A percentile compares a stretch with the other conserved stretches of the same genome.
These are phyloP conservation scores for Diaporthe destruens DNA, from an alignment of 2,329 filamentous ascomycete genomes.

Conservation along the genomic window DNA sequence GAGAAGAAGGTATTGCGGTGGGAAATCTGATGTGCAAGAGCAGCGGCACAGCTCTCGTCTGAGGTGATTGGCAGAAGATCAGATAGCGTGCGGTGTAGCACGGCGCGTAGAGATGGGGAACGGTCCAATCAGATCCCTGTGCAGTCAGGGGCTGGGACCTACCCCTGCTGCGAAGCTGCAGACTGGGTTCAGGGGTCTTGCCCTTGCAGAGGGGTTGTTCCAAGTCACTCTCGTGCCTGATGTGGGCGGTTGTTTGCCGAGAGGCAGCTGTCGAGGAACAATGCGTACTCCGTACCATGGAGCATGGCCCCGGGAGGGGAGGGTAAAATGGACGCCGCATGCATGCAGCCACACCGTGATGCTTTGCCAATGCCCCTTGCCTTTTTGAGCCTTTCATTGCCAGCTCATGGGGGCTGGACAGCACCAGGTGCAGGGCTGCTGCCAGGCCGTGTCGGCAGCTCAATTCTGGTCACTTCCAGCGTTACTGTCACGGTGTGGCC, in stretches of 20 bases:
- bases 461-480: slow-evolving; percentile 1
- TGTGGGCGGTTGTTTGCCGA: slow-evolving; percentile 18
- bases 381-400: background rate
- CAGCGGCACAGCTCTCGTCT: slow-evolving; percentile 34
- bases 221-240: slow-evolving; percentile 23
- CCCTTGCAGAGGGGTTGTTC: slow-evolving; percentile 36
- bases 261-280: slow-evolving; percentile 7
- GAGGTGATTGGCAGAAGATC: slow-evolving; percentile 40
- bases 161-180: slow-evolving; percentile 37
- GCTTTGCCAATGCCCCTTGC: slow-evolving; percentile 27
- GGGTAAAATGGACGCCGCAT: slow-evolving; percentile 25
- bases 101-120: slow-evolving; percentile 40
- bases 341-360: slow-evolving; percentile 22
- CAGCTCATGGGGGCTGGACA: slow-evolving; percentile 6
- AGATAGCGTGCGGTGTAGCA: slow-evolving; percentile 38
- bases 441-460: slow-evolving; percentile 18
- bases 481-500: slow-evolving; percentile 1
- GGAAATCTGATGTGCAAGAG: slow-evolving; percentile 32
- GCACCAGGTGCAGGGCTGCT: background rate
- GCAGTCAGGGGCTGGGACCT: slow-evolving; percentile 25
- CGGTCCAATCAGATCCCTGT: slow-evolving; percentile 37
- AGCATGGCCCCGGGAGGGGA: background rate
- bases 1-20: slow-evolving; percentile 32
- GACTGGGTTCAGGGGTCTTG: slow-evolving; percentile 34
- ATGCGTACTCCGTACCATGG: background rate